phyloP scores from a whole-genome alignment of 1,139 yeast genomes.

The Yamadazyma dendronema region DNA sequence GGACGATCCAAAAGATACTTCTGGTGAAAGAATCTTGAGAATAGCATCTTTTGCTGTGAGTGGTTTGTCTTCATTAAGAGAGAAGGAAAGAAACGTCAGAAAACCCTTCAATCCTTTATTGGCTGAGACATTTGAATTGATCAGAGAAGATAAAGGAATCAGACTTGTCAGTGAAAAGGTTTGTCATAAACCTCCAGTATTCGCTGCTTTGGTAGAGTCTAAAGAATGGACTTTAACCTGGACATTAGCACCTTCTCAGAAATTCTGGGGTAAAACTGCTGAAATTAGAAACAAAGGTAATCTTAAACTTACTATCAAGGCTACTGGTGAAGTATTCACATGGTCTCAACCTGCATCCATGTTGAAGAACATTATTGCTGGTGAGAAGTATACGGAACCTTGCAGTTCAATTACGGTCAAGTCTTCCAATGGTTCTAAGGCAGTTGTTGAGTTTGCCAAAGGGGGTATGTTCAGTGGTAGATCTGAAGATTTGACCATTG shows the following conservation, averaged over 20 bases:
- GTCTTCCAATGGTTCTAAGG: slow-evolving; percentile 65
- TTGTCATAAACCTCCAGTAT: slow-evolving; percentile 75
- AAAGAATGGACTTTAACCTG: slow-evolving; percentile 72
- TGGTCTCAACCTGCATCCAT: slow-evolving; percentile 85
- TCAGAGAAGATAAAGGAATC: slow-evolving; percentile 71
- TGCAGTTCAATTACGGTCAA: slow-evolving; percentile 63
- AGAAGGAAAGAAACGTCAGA: slow-evolving; percentile 71
- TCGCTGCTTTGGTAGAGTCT: slow-evolving; percentile 78
- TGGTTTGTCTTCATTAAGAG: slow-evolving; percentile 65
- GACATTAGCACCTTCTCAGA: slow-evolving; percentile 79
- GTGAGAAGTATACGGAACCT: slow-evolving; percentile 95
- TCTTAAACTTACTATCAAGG: slow-evolving; percentile 52
- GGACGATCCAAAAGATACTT: slow-evolving; percentile 28
- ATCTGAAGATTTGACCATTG: slow-evolving; percentile 71
- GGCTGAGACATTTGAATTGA: slow-evolving; percentile 85
- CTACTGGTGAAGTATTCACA: slow-evolving; percentile 67
- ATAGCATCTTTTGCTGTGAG: slow-evolving; percentile 85
- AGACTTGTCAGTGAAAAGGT: slow-evolving; percentile 78
- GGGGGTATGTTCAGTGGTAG: slow-evolving; percentile 83
- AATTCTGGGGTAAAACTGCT: slow-evolving; percentile 92
- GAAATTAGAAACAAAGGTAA: slow-evolving; percentile 78
- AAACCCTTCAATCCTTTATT: slow-evolving; percentile 91
- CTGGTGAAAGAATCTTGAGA: slow-evolving; percentile 62
- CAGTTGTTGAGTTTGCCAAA: slow-evolving; percentile 69
- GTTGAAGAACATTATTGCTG: slow-evolving; percentile 85